These are phyloP conservation scores for Suhomyces pyralidae DNA, from an alignment of 805 yeast genomes.

Conservation along the genomic window DNA sequence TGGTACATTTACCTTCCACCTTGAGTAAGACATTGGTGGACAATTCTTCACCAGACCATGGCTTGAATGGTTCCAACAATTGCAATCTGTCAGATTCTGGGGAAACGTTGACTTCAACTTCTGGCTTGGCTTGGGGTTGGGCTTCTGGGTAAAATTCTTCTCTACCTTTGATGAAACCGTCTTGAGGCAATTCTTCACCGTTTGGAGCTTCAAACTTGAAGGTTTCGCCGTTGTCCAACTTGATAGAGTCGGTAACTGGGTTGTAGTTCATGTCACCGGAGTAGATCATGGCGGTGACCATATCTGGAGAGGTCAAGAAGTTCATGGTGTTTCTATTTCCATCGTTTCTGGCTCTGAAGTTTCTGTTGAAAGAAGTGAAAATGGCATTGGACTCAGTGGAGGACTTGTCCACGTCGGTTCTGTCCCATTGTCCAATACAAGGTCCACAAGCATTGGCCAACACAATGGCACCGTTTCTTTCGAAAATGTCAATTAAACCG, in stretches of 20 bases:
- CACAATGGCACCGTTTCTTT: constrained; percentile 89
- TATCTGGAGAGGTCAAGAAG: constrained; percentile 97
- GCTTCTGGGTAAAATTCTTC: constrained; percentile 68
- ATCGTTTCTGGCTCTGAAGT: constrained; percentile 96
- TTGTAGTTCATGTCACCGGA: constrained; percentile 91
- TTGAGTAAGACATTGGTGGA: constrained; percentile 73
- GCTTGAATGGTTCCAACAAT: constrained; percentile 79
- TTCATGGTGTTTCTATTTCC: constrained; percentile 98
- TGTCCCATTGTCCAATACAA: constrained; percentile 99
- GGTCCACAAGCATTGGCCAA: constrained; percentile 99
- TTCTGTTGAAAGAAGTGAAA: constrained; percentile 96
- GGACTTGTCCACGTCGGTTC: constrained; percentile 68
- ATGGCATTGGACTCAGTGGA: constrained; percentile 77
- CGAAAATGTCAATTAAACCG: constrained; percentile 84
- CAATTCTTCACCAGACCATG: constrained; percentile 86
- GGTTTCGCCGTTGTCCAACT: constrained; percentile 61
- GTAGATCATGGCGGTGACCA: constrained; percentile 95
- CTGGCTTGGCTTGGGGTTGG: constrained; percentile 63
- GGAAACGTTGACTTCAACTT: constrained; percentile 63
- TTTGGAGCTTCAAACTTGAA: constrained; percentile 78
- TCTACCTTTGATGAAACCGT: constrained; percentile 77
- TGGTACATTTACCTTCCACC: constrained; percentile 97
- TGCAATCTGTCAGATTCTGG: constrained; percentile 92
- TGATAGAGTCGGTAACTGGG: constrained; percentile 84
- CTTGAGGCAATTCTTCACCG: constrained; percentile 80